Conservation (phyloP, 306 rosid genomes). For the Prunus armeniaca region DNA sequence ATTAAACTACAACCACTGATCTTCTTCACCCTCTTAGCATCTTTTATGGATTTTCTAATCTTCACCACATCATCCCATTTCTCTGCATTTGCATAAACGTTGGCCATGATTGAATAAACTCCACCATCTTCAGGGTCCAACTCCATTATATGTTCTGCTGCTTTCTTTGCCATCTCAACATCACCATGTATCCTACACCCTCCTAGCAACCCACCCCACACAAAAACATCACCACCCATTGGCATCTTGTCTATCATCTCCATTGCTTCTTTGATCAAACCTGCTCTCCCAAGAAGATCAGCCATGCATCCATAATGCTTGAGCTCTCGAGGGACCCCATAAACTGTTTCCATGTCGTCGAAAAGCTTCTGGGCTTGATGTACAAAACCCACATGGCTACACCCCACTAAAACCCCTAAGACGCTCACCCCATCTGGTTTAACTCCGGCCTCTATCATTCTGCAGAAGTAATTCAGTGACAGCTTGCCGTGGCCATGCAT, state of each 20-base stretch:
- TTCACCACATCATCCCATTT: slow-evolving; percentile 68
- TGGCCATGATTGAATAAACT: slow-evolving; percentile 71
- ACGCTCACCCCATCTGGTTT: slow-evolving; percentile 67
- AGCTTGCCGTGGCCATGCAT: slow-evolving; percentile 57
- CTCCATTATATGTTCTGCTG: slow-evolving; percentile 64
- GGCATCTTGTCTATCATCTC: slow-evolving; percentile 65
- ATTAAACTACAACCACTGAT: slow-evolving; percentile 53
- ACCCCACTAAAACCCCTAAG: slow-evolving; percentile 66
- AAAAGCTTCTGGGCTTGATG: slow-evolving; percentile 55
- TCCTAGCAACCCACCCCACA: slow-evolving; percentile 81
- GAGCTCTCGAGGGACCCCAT: slow-evolving; percentile 50
- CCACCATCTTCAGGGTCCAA: slow-evolving; percentile 82
- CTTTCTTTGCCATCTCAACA: slow-evolving; percentile 58
- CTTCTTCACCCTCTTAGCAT: slow-evolving; percentile 54
- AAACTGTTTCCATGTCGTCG: slow-evolving; percentile 49
- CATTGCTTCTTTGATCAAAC: slow-evolving; percentile 56
- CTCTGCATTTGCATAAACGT: slow-evolving; percentile 53
- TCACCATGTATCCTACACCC: slow-evolving; percentile 80
- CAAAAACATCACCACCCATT: slow-evolving; percentile 61
- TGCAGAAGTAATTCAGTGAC: slow-evolving; percentile 39
- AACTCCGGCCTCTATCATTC: slow-evolving; percentile 44
- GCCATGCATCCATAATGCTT: slow-evolving; percentile 88
- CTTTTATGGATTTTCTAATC: slow-evolving; percentile 48
- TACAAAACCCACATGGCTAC: slow-evolving; percentile 71
- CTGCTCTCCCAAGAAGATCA: slow-evolving; percentile 69